These are phyloP conservation scores for Cyclotella sp. DNA, from an alignment of 108 stramenopile genomes.

Conservation along the genomic window DNA sequence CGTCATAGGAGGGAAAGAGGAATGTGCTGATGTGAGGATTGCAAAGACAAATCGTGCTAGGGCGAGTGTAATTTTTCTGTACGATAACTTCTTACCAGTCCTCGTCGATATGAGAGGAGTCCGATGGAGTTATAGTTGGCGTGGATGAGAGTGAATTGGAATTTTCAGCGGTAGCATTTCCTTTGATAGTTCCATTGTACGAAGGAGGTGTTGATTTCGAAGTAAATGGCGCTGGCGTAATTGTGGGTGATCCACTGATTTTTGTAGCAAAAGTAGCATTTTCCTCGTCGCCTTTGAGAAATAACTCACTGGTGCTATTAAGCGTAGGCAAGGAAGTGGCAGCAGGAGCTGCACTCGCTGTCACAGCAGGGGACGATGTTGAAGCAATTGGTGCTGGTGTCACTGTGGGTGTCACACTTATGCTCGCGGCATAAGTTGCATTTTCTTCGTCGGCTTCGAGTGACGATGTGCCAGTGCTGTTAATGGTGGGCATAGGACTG, in stretches of 20 bases:
- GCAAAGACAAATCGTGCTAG: too few relatives aligned
- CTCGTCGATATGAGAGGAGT: slow-evolving; percentile 1
- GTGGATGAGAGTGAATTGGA: background rate
- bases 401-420: background rate
- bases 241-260: background rate
- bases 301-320: background rate
- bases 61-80: background rate
- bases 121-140: slow-evolving; percentile 11
- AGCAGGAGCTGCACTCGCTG: background rate
- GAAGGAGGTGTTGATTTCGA: background rate
- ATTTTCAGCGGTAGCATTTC: background rate
- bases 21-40: too few relatives aligned
- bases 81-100: background rate
- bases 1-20: background rate
- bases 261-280: background rate
- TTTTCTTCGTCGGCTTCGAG: background rate
- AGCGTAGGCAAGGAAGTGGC: background rate
- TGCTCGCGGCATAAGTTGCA: background rate
- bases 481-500: background rate
- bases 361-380: slow-evolving; percentile 4
- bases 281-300: background rate
- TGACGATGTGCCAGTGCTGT: background rate
- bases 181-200: background rate
- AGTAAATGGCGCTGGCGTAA: background rate
- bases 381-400: background rate